Conservation (phyloP, 495 filamentous ascomycete genomes). For the Hypoxylon subgilvum region DNA sequence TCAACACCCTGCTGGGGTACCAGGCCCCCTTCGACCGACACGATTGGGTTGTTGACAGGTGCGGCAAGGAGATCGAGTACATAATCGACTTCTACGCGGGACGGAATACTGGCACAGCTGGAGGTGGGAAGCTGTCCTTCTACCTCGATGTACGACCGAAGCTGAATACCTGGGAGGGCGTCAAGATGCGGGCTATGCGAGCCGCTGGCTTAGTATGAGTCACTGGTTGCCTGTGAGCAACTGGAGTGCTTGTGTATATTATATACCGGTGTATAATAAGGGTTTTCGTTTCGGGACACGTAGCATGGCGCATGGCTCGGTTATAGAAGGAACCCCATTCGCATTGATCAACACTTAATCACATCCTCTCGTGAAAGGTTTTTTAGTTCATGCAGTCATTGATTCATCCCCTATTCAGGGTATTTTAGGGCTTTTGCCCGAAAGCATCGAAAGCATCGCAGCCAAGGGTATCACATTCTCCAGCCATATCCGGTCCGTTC, state of each 20-base stretch:
- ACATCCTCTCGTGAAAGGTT: not conserved
- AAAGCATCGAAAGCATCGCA: not conserved
- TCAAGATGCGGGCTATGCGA: constrained; percentile 76
- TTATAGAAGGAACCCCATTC: constrained; percentile 26
- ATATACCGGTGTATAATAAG: constrained; percentile 17
- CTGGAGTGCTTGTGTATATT: constrained; percentile 10
- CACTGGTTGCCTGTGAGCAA: not conserved
- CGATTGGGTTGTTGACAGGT: constrained; percentile 95
- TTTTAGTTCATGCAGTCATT: not conserved
- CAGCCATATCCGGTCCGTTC: not conserved
- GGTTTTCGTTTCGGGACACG: not conserved
- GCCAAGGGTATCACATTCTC: not conserved
- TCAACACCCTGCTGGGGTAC: constrained; percentile 85
- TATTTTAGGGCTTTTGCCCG: not conserved
- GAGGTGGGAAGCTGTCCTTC: constrained; percentile 76
- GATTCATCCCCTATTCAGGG: not conserved
- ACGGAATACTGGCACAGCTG: constrained; percentile 59
- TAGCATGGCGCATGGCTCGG: constrained; percentile 26
- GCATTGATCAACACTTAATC: not conserved
- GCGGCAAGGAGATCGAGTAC: constrained; percentile 88
- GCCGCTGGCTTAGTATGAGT: constrained; percentile 64
- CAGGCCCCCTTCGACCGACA: constrained; percentile 92
- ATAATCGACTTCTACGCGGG: constrained; percentile 98
- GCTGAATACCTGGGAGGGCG: constrained; percentile 87
- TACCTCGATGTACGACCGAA: constrained; percentile 96